Evolutionary conservation across 345 rosid genomes (phyloP), one percentile per base, ranked within the genome.

Genomic region (Noccaea bulbosa): DNA sequence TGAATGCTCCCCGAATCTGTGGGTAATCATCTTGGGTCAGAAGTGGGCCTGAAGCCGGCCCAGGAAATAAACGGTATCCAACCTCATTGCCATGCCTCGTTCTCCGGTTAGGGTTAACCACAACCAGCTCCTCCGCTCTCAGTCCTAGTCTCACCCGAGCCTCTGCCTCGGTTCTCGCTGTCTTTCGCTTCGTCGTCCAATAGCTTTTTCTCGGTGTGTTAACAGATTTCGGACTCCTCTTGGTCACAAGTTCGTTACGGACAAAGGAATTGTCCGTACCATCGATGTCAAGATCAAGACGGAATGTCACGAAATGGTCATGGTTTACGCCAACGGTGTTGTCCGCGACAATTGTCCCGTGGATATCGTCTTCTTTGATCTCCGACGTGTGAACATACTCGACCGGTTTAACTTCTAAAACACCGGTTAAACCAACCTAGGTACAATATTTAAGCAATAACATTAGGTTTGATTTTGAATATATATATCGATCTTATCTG

Each of bases 211-310:
- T 84, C 1, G 86, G 84, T 0, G 79, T 45, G 12, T 16, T 63
- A 43, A 58, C 62, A 3, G 72, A 66, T 11, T 57, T 27, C 20
- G 70, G 22, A 0, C 52, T 52, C 5, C 35, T 76, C 47, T 60
- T 79, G 6, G 83, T 79, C 16, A 79, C 77, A 24, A 86, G 69
- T 40, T 75, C 73, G 11, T 53, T 65, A 62, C 84, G 81, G 11
- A 75, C 78, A 24, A 87, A 79, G 0, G 87, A 85, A 49, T 87
- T 87, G 0, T 49, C 32, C 5, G 51, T 35, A 3, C 92, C 89
- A 27, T 84, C 89, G 4, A 87, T 59, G 55, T 87, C 92, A 7
- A 84, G 76, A 69, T 84, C 88, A 11, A 87, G 79, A 62, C 79
- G 79, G 57, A 69, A 83, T 11, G 75, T 72, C 9, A 87, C 33